Evolutionary conservation across 176 grass and related monocot species (phyloP).

Genomic region (Secale cereale): DNA sequence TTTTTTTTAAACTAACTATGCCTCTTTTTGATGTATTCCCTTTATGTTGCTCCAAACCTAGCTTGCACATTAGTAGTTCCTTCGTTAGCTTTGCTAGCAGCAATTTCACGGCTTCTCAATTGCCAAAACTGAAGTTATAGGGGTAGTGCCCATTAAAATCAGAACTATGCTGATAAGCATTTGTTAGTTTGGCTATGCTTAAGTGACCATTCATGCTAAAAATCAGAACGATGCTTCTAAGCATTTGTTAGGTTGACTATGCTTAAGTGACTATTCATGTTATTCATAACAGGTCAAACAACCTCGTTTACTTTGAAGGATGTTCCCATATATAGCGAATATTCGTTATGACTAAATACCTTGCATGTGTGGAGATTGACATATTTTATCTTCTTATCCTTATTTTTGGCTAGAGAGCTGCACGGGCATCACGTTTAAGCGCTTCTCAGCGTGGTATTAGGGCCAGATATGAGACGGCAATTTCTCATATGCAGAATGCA

Average conservation of each 20-base stretch:
- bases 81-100: constrained; percentile 15
- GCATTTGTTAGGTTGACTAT: background rate
- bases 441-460: constrained; percentile 13
- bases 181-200: background rate
- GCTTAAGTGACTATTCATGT: background rate
- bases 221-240: background rate
- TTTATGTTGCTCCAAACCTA: background rate
- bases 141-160: background rate
- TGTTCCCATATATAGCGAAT: background rate
- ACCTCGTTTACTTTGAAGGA: background rate
- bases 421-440: constrained; percentile 16
- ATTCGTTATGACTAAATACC: background rate
- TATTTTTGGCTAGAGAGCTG: constrained; percentile 40
- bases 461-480: constrained; percentile 4
- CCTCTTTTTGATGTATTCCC: background rate
- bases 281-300: constrained; percentile 3
- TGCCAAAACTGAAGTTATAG: constrained; percentile 15
- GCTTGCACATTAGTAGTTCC: background rate
- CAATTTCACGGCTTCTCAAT: background rate
- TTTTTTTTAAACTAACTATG: background rate
- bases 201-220: background rate
- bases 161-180: constrained; percentile 1
- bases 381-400: constrained; percentile 9
- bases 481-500: constrained; percentile 7
- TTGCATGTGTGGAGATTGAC: constrained; percentile 20